These are phyloP conservation scores for Umbellularia californica DNA, from an alignment of 164 flowering plant genomes.

Conservation along the genomic window DNA sequence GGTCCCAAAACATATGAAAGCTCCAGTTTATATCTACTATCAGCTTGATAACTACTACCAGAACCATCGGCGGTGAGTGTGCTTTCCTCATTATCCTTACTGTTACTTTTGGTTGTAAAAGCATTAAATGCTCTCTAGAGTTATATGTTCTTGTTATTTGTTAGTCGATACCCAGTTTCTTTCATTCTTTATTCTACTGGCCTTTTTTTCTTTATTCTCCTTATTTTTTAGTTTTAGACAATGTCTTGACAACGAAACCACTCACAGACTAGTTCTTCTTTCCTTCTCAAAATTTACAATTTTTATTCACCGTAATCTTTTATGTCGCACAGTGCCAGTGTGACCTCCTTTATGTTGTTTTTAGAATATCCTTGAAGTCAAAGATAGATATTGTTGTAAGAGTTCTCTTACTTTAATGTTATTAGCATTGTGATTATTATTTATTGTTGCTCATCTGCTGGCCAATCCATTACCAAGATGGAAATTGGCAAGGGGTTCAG, in stretches of 20 bases:
- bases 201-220: background rate
- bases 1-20: conserved; percentile 65
- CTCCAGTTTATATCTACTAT: conserved; percentile 77
- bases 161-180: background rate
- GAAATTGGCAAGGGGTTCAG: background rate
- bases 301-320: no score
- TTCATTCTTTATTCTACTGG: background rate
- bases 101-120: background rate
- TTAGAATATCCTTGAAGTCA: no score
- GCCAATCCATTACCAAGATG: background rate
- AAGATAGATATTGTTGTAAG: no score
- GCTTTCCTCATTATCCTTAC: conserved; percentile 2
- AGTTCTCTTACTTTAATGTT: no score
- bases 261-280: no score
- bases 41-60: conserved; percentile 82
- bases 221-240: no score
- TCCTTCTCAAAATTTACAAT: no score
- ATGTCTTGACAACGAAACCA: no score
- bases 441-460: no score
- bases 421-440: no score
- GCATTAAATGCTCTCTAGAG: background rate
- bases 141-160: background rate
- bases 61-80: conserved; percentile 69
- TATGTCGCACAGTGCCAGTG: no score
- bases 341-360: no score